These are phyloP conservation scores for Hericium alpestre DNA, from an alignment of 768 basidiomycete species.

Conservation along the genomic window DNA sequence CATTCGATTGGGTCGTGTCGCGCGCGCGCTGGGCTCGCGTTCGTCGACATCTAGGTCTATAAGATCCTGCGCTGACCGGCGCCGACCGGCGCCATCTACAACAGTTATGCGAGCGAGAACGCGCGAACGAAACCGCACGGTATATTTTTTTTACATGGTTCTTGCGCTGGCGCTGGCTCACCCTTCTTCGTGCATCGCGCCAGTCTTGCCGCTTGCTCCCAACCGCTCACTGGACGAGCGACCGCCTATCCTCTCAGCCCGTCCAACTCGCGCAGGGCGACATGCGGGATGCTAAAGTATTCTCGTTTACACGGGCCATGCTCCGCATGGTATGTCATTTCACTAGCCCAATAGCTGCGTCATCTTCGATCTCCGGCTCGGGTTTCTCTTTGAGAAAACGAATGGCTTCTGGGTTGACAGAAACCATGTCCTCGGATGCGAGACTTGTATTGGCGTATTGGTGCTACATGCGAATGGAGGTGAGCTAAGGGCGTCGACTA, in stretches of 20 bases:
- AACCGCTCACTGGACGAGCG: no score
- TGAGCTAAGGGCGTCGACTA: not conserved
- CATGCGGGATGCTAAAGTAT: not conserved
- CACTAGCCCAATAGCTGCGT: not conserved
- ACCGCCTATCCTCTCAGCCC: not conserved
- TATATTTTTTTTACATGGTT: no score
- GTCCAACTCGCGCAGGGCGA: not conserved
- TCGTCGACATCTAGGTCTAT: no score
- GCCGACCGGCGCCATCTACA: no score
- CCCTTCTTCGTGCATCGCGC: no score
- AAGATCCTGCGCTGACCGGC: no score
- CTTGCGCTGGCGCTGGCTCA: no score
- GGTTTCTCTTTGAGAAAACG: conserved; percentile 47
- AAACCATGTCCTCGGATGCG: conserved; percentile 89
- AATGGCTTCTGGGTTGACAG: conserved; percentile 75
- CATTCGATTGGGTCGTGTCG: no score
- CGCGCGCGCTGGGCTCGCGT: no score
- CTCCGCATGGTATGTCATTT: not conserved
- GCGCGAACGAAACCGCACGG: no score
- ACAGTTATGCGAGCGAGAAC: no score
- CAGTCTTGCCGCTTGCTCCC: not conserved
- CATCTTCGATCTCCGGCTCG: conserved; percentile 9
- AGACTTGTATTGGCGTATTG: conserved; percentile 76
- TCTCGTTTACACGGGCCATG: not conserved
- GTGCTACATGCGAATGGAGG: conserved; percentile 37